These are phyloP conservation scores for Chloranthus sessilifolius DNA, from an alignment of 164 flowering plant species.

Conservation along the genomic window DNA sequence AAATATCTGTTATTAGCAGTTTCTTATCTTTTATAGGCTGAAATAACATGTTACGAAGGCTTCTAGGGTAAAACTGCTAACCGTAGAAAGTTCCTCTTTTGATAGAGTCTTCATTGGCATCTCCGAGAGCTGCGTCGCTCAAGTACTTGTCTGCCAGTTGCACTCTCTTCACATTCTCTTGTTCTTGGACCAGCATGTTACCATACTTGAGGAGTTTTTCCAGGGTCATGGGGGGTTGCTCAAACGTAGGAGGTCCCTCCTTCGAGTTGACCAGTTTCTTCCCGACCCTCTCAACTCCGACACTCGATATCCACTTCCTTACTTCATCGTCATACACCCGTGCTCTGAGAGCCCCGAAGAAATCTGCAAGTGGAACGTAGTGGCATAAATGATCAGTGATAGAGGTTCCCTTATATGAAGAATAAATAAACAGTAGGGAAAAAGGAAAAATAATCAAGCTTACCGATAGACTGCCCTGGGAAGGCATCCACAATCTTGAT, in stretches of 20 bases:
- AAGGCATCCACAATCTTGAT: conserved; percentile 34
- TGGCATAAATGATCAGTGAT: no score
- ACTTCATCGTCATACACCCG: conserved; percentile 48
- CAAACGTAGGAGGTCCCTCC: conserved; percentile 51
- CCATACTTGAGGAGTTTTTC: conserved; percentile 48
- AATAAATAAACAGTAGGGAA: no score
- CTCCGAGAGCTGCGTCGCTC: conserved; percentile 43
- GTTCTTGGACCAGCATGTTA: conserved; percentile 44
- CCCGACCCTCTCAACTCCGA: conserved; percentile 34
- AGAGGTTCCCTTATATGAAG: no score
- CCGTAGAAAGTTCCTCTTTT: conserved; percentile 30
- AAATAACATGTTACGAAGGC: no score
- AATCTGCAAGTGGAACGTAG: conserved; percentile 22
- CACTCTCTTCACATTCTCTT: conserved; percentile 56
- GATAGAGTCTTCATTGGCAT: conserved; percentile 37
- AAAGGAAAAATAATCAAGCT: no score
- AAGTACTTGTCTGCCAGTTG: conserved; percentile 45
- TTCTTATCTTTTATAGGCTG: no score
- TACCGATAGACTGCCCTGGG: conserved; percentile 49
- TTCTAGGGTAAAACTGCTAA: conserved; percentile 14
- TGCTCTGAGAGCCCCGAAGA: conserved; percentile 51
- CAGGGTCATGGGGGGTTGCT: conserved; percentile 41
- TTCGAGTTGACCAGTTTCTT: conserved; percentile 52
- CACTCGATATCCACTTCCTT: conserved; percentile 41
- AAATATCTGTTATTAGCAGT: no score